Percentiles rank a stretch among this genome's conserved stretches.
Conservation (phyloP, 169 alveolate genomes). For the Perkinsus chesapeaki region DNA sequence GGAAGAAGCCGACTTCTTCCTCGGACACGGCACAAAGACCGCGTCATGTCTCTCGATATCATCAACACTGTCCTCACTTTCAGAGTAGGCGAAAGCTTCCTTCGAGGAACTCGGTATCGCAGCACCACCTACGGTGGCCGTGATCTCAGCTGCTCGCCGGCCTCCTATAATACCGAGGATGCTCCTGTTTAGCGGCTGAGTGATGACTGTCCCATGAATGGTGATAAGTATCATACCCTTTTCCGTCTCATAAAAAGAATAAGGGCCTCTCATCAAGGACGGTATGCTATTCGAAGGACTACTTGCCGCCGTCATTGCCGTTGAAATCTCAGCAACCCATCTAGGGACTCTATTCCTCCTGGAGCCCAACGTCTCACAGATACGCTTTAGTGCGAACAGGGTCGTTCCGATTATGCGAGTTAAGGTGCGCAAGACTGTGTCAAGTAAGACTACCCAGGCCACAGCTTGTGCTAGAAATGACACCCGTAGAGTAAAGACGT, state of each 20-base stretch:
- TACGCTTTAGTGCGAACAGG: background rate
- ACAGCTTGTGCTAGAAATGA: background rate
- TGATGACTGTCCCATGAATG: background rate
- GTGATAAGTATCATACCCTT: background rate
- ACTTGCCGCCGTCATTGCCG: background rate
- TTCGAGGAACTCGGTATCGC: background rate
- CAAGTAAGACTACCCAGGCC: background rate
- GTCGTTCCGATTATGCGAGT: background rate
- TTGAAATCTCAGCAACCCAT: background rate
- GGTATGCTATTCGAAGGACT: background rate
- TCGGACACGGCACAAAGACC: conserved; percentile 4
- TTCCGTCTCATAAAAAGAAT: background rate
- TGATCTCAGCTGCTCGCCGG: background rate
- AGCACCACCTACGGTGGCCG: background rate
- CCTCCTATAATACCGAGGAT: background rate
- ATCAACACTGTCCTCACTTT: background rate
- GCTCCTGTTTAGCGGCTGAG: background rate
- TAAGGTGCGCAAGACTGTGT: background rate
- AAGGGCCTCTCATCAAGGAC: background rate
- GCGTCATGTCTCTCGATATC: background rate
- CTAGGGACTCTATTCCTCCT: background rate
- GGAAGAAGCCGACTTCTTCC: background rate
- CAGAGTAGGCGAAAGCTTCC: background rate
- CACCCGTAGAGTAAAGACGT: background rate
- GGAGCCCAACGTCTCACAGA: background rate